These are phyloP conservation scores for Sphaerulina musiva DNA, from an alignment of 2,329 filamentous ascomycete species.

Conservation along the genomic window DNA sequence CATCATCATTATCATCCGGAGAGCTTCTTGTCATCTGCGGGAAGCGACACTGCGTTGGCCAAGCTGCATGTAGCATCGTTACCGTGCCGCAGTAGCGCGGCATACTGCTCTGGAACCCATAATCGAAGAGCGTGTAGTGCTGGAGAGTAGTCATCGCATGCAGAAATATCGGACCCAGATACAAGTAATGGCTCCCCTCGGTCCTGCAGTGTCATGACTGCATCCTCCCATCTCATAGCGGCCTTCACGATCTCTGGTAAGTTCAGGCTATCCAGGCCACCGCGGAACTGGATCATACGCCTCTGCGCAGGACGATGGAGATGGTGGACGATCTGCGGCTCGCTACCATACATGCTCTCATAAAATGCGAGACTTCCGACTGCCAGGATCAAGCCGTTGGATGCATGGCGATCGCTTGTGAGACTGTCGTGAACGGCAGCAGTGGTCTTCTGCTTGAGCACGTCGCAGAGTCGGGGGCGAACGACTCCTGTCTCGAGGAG, in stretches of 20 bases:
- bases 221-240: constrained; percentile 31
- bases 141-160: neutral
- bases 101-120: neutral
- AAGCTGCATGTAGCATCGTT: neutral
- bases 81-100: neutral
- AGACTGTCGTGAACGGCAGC: constrained; percentile 26
- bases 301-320: constrained; percentile 32
- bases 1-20: too few relatives aligned
- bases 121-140: neutral
- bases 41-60: neutral
- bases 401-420: constrained; percentile 17
- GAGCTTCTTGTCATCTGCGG: too few relatives aligned
- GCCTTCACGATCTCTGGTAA: constrained; percentile 31
- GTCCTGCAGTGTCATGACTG: constrained; percentile 31
- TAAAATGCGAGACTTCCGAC: constrained; percentile 32
- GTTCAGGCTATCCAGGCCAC: constrained; percentile 27
- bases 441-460: constrained; percentile 28
- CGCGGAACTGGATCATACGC: constrained; percentile 31
- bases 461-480: constrained; percentile 19
- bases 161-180: neutral
- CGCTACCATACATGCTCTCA: constrained; percentile 32
- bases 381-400: constrained; percentile 27
- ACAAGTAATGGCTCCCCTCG: constrained; percentile 31
- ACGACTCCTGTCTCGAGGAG: constrained; percentile 24
- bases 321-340: constrained; percentile 21